These are phyloP conservation scores for Amyloporia xantha DNA, from an alignment of 768 basidiomycete genomes.

Conservation along the genomic window DNA sequence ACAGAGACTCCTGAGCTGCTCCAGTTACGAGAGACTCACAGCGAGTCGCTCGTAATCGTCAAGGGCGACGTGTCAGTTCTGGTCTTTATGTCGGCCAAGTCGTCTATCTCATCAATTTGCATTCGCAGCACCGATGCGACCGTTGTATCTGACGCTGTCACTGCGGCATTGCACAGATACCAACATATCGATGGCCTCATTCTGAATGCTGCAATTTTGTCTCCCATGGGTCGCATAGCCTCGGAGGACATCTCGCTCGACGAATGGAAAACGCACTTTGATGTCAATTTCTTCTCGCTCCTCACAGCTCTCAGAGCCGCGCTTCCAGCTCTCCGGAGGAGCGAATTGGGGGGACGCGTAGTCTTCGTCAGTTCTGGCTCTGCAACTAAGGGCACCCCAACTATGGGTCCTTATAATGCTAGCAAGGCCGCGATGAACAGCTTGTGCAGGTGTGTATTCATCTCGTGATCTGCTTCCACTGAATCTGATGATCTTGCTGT, in stretches of 20 bases:
- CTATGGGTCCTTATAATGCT: constrained; percentile 81
- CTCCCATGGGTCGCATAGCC: constrained; percentile 58
- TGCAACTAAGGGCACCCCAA: constrained; percentile 55
- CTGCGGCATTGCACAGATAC: constrained; percentile 44
- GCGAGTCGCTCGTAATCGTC: constrained; percentile 40
- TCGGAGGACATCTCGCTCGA: constrained; percentile 43
- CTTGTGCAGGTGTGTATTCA: constrained; percentile 52
- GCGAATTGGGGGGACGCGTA: constrained; percentile 52
- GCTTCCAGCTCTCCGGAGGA: constrained; percentile 63
- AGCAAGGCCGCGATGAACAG: constrained; percentile 89
- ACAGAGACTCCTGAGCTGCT: constrained; percentile 58
- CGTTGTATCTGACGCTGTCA: constrained; percentile 50
- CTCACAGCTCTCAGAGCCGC: constrained; percentile 60
- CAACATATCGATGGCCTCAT: constrained; percentile 69
- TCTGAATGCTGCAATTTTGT: constrained; percentile 78
- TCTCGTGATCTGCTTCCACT: not conserved
- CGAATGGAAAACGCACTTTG: constrained; percentile 67
- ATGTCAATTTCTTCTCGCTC: constrained; percentile 85
- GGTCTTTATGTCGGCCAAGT: not conserved
- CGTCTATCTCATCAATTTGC: too few species aligned
- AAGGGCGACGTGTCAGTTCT: constrained; percentile 72
- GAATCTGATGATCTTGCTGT: not conserved
- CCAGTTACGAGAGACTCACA: constrained; percentile 36
- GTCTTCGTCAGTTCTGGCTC: constrained; percentile 87
- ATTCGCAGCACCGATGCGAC: constrained; percentile 50